A percentile compares a stretch with the other conserved stretches of the same genome.
These are phyloP conservation scores for Xylaria scruposa DNA, from an alignment of 495 filamentous ascomycete genomes.

Conservation along the genomic window DNA sequence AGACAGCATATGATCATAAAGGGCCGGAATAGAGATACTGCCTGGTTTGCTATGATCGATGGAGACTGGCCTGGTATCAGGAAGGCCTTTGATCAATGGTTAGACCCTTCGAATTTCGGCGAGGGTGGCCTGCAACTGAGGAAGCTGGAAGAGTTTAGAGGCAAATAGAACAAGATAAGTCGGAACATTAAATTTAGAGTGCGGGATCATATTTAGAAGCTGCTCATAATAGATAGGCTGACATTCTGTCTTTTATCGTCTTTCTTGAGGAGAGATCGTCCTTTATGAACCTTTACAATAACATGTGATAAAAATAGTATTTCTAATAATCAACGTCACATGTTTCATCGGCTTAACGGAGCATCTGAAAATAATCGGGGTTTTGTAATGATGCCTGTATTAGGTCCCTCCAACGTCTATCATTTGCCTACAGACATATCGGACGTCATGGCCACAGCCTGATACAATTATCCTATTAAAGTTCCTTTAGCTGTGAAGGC, in stretches of 20 bases:
- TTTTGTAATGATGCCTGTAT: neutral
- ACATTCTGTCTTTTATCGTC: neutral
- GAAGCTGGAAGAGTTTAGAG: conserved; percentile 41
- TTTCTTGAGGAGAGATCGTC: neutral
- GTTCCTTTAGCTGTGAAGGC: neutral
- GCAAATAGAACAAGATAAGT: neutral
- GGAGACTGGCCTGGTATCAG: conserved; percentile 56
- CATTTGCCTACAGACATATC: neutral
- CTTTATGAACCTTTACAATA: neutral
- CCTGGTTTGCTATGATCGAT: conserved; percentile 60
- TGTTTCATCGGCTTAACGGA: neutral
- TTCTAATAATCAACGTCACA: neutral
- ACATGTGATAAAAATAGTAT: neutral
- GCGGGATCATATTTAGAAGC: neutral
- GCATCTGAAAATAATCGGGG: neutral
- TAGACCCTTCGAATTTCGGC: conserved; percentile 56
- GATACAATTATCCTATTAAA: neutral
- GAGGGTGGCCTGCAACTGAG: conserved; percentile 51
- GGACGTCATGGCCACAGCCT: neutral
- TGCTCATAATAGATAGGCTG: neutral
- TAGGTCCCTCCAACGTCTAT: neutral
- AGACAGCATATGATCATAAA: conserved; percentile 64
- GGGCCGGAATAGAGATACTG: conserved; percentile 61
- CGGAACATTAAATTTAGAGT: neutral
- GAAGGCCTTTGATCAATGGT: conserved; percentile 54